phyloP scores from a whole-genome alignment of 2,329 filamentous ascomycete species.

The Fusarium nygamai region DNA sequence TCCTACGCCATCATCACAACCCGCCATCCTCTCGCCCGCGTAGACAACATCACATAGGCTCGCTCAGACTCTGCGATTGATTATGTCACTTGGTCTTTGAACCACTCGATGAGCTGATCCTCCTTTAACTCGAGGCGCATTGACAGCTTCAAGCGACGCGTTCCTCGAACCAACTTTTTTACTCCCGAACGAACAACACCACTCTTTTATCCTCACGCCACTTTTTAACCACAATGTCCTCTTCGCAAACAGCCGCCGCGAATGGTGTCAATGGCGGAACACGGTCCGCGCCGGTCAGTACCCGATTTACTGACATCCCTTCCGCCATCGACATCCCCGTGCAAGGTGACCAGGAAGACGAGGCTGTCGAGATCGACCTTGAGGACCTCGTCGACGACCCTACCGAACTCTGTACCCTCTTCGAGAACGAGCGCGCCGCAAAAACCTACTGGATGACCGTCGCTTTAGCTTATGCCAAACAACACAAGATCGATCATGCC shows the following conservation, averaged over 20 bases:
- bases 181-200: slow-evolving; percentile 18
- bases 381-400: slow-evolving; percentile 92
- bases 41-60: neutral
- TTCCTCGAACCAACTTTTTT: slow-evolving; percentile 35
- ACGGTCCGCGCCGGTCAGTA: slow-evolving; percentile 54
- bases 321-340: slow-evolving; percentile 73
- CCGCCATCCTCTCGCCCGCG: slow-evolving; percentile 3
- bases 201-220: slow-evolving; percentile 7
- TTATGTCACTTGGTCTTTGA: slow-evolving; percentile 41
- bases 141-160: slow-evolving; percentile 46
- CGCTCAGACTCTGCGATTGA: slow-evolving; percentile 29
- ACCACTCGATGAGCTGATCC: slow-evolving; percentile 44
- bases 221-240: slow-evolving; percentile 49
- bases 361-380: slow-evolving; percentile 91
- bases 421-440: slow-evolving; percentile 92
- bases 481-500: slow-evolving; percentile 88
- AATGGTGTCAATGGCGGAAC: slow-evolving; percentile 57
- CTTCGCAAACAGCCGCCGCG: slow-evolving; percentile 54
- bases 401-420: slow-evolving; percentile 91
- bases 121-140: slow-evolving; percentile 46
- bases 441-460: slow-evolving; percentile 99
- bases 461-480: slow-evolving; percentile 94
- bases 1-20: slow-evolving; percentile 17
- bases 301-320: slow-evolving; percentile 72
- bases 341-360: slow-evolving; percentile 71